A percentile compares a stretch with the other conserved stretches of the same genome.
phyloP scores from a whole-genome alignment of 2,329 filamentous ascomycete species.

The Helminthosporium solani region DNA sequence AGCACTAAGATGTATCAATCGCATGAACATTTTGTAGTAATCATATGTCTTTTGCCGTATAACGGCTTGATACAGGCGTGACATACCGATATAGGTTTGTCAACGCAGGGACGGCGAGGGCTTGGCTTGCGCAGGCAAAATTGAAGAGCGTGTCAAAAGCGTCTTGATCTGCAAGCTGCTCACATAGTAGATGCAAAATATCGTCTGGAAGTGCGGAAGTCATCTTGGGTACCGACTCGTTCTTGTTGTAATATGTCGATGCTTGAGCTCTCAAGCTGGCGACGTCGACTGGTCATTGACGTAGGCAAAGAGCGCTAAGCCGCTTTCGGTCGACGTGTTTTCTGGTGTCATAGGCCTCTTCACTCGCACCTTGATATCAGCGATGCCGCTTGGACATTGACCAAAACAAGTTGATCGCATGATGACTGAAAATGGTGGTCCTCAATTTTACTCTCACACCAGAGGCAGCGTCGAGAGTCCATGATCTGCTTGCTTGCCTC shows the following conservation, averaged over 20 bases:
- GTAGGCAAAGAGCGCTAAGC: slow-evolving; percentile 11
- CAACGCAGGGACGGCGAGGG: slow-evolving; percentile 60
- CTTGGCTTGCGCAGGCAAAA: slow-evolving; percentile 57
- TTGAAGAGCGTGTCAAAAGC: slow-evolving; percentile 64
- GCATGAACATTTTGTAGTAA: not conserved
- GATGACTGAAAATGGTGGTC: slow-evolving; percentile 42
- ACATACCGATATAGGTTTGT: slow-evolving; percentile 63
- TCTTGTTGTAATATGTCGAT: slow-evolving; percentile 11
- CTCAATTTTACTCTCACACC: slow-evolving; percentile 73
- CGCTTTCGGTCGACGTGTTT: slow-evolving; percentile 24
- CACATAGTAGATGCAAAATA: slow-evolving; percentile 61
- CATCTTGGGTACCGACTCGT: slow-evolving; percentile 22
- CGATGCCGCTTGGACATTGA: not conserved
- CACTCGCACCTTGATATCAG: slow-evolving; percentile 1
- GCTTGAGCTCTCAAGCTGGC: not conserved
- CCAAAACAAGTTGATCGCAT: not conserved
- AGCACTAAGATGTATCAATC: slow-evolving; percentile 32
- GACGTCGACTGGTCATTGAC: slow-evolving; percentile 6
- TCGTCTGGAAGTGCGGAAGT: slow-evolving; percentile 54
- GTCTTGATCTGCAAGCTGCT: slow-evolving; percentile 56
- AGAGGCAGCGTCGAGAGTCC: slow-evolving; percentile 68
- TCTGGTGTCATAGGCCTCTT: no score
- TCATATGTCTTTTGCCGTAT: no score
- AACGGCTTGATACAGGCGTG: slow-evolving; percentile 1
- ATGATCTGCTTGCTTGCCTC: slow-evolving; percentile 72